Percentiles rank a stretch among this genome's conserved stretches.
These are phyloP conservation scores for Thymus quinquecostatus DNA, from an alignment of 257 asterid genomes.

Conservation along the genomic window DNA sequence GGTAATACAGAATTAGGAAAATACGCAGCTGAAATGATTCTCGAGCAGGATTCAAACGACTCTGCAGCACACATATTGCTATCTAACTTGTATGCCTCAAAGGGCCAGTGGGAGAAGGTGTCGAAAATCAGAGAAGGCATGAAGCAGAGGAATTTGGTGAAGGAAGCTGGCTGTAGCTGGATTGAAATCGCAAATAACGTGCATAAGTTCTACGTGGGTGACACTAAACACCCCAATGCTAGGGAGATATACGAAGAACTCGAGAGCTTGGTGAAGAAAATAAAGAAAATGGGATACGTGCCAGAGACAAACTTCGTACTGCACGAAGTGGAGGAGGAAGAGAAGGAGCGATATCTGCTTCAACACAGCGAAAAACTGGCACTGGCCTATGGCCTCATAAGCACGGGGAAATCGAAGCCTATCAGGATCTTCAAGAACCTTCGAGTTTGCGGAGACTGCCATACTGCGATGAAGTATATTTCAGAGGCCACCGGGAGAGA, in stretches of 20 bases:
- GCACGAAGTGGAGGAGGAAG: conserved; percentile 87
- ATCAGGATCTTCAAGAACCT: conserved; percentile 84
- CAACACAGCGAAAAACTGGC: conserved; percentile 95
- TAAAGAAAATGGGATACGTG: conserved; percentile 73
- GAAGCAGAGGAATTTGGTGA: conserved; percentile 71
- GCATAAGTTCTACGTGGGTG: conserved; percentile 87
- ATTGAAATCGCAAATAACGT: conserved; percentile 72
- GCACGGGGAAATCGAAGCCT: conserved; percentile 56
- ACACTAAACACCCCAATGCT: conserved; percentile 74
- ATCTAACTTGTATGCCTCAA: conserved; percentile 76
- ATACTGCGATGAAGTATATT: conserved; percentile 65
- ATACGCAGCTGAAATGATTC: conserved; percentile 71
- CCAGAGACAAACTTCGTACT: conserved; percentile 73
- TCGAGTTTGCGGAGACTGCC: conserved; percentile 93
- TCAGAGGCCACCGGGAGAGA: conserved; percentile 75
- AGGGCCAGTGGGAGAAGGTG: conserved; percentile 72
- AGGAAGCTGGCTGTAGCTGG: conserved; percentile 98
- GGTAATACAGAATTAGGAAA: conserved; percentile 68
- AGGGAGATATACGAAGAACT: conserved; percentile 63
- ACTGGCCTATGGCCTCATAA: conserved; percentile 79
- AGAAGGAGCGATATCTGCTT: conserved; percentile 69
- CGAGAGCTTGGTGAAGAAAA: conserved; percentile 42
- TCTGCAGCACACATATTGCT: conserved; percentile 76
- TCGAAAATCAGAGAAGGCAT: conserved; percentile 62
- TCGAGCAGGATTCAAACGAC: conserved; percentile 69